Base-by-base conservation (phyloP, 371 early-diverging fungal genomes). In the Batkoa obscura region DNA sequence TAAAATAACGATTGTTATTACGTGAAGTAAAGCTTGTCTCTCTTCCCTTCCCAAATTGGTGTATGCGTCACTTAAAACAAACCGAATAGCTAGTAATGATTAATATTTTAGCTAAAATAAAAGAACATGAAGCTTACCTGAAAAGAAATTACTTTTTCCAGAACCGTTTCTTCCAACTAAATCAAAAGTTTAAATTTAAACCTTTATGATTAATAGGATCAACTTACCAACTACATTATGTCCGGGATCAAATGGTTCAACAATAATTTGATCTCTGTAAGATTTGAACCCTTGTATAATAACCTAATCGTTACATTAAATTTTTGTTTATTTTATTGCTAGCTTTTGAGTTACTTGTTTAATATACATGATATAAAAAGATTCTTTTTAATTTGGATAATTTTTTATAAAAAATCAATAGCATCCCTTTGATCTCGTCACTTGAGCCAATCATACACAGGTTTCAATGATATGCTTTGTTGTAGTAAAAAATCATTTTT, bases 111-210 rank as follows among this genome's bases (percentile, higher is more conserved):
- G n/a, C n/a, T n/a, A n/a, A n/a, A n/a, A n/a, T n/a, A 17, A 12
- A 62, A 32, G 13, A 36, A 23, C n/a, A 59, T 45, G 71, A 59
- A 34, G n/a, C 32, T 35, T 69, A 78, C 81, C 81, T 65, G 93
- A 81, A 66, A 99, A 94, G 67, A 99, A 95, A 70, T 97, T 99
- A 68, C 91, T 90, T 71, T 99, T 99, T 31, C 99, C 99, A 5
- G 96, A 86, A 41, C 99, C 99, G 68, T 99, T 99, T 60, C 94
- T 78, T 38, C 99, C 99, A n/a, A 96, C 94, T 90, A 70, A 41
- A 56, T n/a, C 4, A 46, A 10, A 57, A 12, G 47, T 35, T 12
- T 34, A 36, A 42, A 9, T 55, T n/a, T 38, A 38, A 15, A 32
- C 33, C 8, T 30, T 23, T 36, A 3, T 6, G 37, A 36, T 33